Evolutionary conservation across 2,329 filamentous ascomycete species (phyloP), one percentile per base, ranked within the genome.

Genomic region (Pyricularia sp.): DNA sequence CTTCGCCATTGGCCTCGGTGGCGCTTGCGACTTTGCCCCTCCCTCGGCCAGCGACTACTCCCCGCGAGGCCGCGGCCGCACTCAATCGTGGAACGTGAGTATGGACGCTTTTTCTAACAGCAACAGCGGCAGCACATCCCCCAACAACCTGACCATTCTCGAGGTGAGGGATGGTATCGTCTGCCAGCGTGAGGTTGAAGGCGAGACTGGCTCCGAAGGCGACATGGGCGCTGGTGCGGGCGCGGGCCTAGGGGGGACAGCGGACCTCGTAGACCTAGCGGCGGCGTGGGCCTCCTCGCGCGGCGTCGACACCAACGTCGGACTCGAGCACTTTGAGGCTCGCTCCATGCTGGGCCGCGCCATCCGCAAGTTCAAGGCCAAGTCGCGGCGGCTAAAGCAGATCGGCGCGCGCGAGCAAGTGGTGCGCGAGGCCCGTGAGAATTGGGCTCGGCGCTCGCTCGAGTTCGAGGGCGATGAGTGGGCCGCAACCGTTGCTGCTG

Each of bases 251-350:
- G 62, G 13, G 30, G 26, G 40, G 19, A 19, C 22, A n/a, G 62
- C 28, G 30, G 62, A 64, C 49, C 62, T 64, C 44, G 44, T 59
- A 26, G 49, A 59, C 44, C 49, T 49, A 30, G 62, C 62, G 62
- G 62, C 62, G 49, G 53, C 62, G 49, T 64, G 62, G 62, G 62
- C 62, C 4, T 33, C 49, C 13, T 33, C 49, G 49, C 62, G 62
- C 9, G 62, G 62, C 49, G 49, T 64, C 28, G 62, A 64, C 62
- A 64, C 49, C 30, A 59, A 64, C 49, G 62, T 64, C 49, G 62
- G 62, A 30, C 49, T 64, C 19, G 62, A 64, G 49, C 44, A 64
- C 62, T 64, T 64, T 24, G 62, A 64, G n/a, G 53, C 49, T n/a
- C 28, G 62, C 16, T 64, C 62, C 19, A 26, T 55, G 22, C 49